Conservation (phyloP, 2,329 filamentous ascomycete species). For the Pseudovirgaria hyperparasitica region DNA sequence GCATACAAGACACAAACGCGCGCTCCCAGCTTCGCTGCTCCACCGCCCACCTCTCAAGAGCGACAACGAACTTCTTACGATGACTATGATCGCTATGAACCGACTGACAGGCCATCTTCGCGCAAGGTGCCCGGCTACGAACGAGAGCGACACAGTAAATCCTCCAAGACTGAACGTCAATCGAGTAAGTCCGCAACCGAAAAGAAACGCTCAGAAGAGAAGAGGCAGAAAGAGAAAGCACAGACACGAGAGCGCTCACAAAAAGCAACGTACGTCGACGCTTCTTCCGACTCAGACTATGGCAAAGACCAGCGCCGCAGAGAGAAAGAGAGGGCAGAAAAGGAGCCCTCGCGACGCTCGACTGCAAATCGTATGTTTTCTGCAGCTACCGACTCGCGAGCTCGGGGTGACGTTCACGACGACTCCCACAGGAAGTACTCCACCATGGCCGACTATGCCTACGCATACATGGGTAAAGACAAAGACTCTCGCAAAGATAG, state of each 20-base stretch:
- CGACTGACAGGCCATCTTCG: slow-evolving; percentile 15
- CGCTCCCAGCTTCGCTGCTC: slow-evolving; percentile 12
- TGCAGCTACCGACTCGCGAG: too few relatives aligned
- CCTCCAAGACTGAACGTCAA: slow-evolving; percentile 9
- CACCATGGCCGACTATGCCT: background rate
- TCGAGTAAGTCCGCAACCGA: slow-evolving; percentile 22
- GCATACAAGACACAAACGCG: slow-evolving; percentile 17
- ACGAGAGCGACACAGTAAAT: slow-evolving; percentile 17
- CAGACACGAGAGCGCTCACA: slow-evolving; percentile 24
- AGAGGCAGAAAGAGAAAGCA: slow-evolving; percentile 27
- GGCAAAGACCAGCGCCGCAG: slow-evolving; percentile 10
- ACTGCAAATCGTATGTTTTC: too few relatives aligned
- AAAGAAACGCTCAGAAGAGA: slow-evolving; percentile 25
- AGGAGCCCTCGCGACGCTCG: too few relatives aligned
- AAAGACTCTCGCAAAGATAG: too few relatives aligned
- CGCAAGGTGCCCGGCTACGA: slow-evolving; percentile 29
- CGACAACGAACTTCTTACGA: slow-evolving; percentile 17
- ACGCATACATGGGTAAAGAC: slow-evolving; percentile 13
- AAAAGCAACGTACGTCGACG: slow-evolving; percentile 21
- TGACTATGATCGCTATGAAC: slow-evolving; percentile 23
- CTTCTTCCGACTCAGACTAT: slow-evolving; percentile 18
- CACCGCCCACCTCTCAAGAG: slow-evolving; percentile 19
- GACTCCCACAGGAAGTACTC: slow-evolving; percentile 1
- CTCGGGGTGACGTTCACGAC: slow-evolving; percentile 2
- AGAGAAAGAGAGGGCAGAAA: too few relatives aligned